phyloP scores from a whole-genome alignment of 2,329 filamentous ascomycete species.

The Eutypa lata region DNA sequence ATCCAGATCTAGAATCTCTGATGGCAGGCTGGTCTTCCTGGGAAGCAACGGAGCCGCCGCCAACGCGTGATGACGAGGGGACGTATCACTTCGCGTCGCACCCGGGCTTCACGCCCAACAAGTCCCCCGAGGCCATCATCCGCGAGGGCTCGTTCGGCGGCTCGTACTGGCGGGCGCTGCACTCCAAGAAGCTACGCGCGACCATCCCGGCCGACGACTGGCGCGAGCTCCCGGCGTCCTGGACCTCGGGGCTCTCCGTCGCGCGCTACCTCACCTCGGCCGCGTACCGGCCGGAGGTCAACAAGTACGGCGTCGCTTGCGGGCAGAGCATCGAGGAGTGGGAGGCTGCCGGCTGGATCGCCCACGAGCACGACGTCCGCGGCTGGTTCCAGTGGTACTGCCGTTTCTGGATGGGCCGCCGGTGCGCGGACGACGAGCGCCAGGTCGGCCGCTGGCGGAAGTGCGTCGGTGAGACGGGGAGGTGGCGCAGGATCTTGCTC shows the following conservation, averaged over 20 bases:
- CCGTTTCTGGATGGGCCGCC: conserved; percentile 46
- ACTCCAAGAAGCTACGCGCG: conserved; percentile 38
- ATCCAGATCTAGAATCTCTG: conserved; percentile 15
- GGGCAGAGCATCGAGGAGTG: conserved; percentile 54
- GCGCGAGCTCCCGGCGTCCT: conserved; percentile 40
- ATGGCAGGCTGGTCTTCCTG: conserved; percentile 41
- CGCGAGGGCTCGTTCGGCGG: conserved; percentile 52
- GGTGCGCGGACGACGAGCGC: conserved; percentile 49
- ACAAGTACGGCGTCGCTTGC: conserved; percentile 50
- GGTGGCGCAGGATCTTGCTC: conserved; percentile 48
- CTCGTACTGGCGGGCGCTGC: conserved; percentile 47
- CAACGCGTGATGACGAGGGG: conserved; percentile 38
- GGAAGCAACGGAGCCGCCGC: conserved; percentile 34
- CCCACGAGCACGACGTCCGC: conserved; percentile 48
- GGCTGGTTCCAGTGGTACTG: conserved; percentile 59
- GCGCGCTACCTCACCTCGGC: conserved; percentile 35
- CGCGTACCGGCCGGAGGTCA: conserved; percentile 43
- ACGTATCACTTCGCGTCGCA: conserved; percentile 43
- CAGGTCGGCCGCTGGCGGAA: conserved; percentile 50
- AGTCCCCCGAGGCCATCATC: conserved; percentile 49
- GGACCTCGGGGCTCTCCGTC: conserved; percentile 39
- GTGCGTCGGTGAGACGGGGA: conserved; percentile 48
- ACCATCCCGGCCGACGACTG: conserved; percentile 45
- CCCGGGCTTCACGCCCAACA: conserved; percentile 48
- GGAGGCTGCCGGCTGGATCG: conserved; percentile 54